Percentiles rank a stretch among this genome's conserved stretches.
Evolutionary conservation across 1,284 basidiomycete species (phyloP).

Genomic region (Moesziomyces sp.): DNA sequence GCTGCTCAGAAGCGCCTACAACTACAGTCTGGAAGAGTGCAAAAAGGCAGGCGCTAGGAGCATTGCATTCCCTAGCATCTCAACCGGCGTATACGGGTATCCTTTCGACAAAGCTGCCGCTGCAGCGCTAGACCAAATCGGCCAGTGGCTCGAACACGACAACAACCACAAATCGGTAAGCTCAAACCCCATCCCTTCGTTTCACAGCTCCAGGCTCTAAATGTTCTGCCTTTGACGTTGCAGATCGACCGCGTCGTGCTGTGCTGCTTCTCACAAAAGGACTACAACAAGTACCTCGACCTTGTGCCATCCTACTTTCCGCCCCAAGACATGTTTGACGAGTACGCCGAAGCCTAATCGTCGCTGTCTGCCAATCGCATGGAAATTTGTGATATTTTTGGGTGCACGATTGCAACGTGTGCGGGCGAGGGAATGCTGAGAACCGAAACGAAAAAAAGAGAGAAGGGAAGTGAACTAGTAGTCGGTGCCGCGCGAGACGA

Average conservation of each 20-base stretch:
- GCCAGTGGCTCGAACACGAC: slow-evolving; percentile 35
- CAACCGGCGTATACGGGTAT: slow-evolving; percentile 65
- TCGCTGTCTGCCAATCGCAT: background rate
- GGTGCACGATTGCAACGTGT: background rate
- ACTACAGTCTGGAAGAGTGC: slow-evolving; percentile 45
- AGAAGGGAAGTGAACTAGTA: slow-evolving; percentile 72
- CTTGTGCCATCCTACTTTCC: slow-evolving; percentile 30
- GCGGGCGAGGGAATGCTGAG: background rate
- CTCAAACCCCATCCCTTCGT: background rate
- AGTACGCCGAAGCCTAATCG: slow-evolving; percentile 20
- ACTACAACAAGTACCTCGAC: slow-evolving; percentile 39
- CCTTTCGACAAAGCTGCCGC: slow-evolving; percentile 55
- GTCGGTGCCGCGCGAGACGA: slow-evolving; percentile 92
- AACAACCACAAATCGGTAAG: slow-evolving; percentile 31
- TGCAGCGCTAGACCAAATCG: slow-evolving; percentile 52
- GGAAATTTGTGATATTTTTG: background rate
- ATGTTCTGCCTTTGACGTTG: no score
- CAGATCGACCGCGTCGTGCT: slow-evolving; percentile 55
- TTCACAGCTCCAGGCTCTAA: no score
- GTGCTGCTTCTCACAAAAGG: slow-evolving; percentile 55
- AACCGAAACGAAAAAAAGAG: background rate
- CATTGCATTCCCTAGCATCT: slow-evolving; percentile 63
- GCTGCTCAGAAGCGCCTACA: slow-evolving; percentile 69
- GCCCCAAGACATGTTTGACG: slow-evolving; percentile 24
- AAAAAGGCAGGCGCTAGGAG: slow-evolving; percentile 23